Evolutionary conservation across 192 early-diverging fungal species (phyloP).

Genomic region (Linnemannia elongata): DNA sequence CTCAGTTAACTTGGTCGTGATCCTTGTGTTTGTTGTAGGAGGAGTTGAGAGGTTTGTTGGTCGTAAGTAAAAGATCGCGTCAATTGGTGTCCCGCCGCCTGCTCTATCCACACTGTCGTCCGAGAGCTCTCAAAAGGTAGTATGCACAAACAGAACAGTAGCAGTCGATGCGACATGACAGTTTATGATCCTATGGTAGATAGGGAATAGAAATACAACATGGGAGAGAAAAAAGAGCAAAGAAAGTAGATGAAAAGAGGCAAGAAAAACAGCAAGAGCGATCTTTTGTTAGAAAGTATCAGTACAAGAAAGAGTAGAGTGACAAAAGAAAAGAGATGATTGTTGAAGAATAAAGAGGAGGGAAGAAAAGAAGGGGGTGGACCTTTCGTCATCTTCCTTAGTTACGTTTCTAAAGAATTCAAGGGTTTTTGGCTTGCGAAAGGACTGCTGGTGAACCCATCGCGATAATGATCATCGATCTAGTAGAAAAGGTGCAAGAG

Average conservation of each 20-base stretch:
- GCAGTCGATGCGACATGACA: not conserved
- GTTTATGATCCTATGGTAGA: not conserved
- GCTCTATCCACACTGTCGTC: not conserved
- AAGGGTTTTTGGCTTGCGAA: not conserved
- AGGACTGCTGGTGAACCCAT: not conserved
- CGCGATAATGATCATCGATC: not conserved
- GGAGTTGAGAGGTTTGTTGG: too few relatives aligned
- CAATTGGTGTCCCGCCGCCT: not conserved
- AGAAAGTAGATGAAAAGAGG: not conserved
- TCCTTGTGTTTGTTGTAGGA: too few relatives aligned
- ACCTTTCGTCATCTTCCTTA: not conserved
- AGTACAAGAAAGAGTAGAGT: not conserved
- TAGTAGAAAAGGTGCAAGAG: conserved; percentile 5
- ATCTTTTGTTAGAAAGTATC: not conserved
- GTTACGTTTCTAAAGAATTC: not conserved
- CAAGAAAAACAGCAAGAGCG: not conserved
- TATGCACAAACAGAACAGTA: not conserved
- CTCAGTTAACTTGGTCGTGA: too few relatives aligned
- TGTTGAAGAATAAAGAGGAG: not conserved
- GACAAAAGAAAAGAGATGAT: not conserved
- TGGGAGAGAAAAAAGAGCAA: not conserved
- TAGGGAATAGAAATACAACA: not conserved
- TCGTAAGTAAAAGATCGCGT: too few relatives aligned
- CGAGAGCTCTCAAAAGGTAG: too few relatives aligned
- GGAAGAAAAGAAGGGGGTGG: not conserved